Conservation (phyloP, 2,329 filamentous ascomycete species). For the Eutypa lata region DNA sequence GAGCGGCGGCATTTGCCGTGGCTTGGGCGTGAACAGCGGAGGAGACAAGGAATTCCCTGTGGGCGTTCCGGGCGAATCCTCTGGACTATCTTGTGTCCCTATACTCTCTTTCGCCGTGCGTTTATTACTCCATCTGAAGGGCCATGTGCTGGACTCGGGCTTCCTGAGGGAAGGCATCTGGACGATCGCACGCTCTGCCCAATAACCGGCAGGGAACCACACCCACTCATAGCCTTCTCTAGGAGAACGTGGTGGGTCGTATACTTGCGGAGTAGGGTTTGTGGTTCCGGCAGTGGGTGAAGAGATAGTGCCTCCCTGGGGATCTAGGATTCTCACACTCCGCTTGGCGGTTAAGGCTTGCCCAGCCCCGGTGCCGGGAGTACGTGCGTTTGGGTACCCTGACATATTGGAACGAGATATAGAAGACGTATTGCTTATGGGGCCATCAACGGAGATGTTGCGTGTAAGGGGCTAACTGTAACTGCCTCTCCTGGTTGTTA, state of each 20-base stretch:
- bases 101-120: conserved; percentile 28
- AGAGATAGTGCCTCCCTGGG: conserved; percentile 13
- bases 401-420: conserved; percentile 9
- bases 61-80: conserved; percentile 6
- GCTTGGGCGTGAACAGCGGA: background rate
- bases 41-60: background rate
- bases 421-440: conserved; percentile 20
- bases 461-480: conserved; percentile 19
- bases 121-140: conserved; percentile 39
- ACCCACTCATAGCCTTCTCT: conserved; percentile 58
- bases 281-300: conserved; percentile 6
- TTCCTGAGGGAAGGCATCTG: conserved; percentile 25
- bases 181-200: conserved; percentile 54
- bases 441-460: conserved; percentile 27
- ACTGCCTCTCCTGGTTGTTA: conserved; percentile 9
- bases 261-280: conserved; percentile 12
- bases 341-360: conserved; percentile 5
- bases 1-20: conserved; percentile 17
- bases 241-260: conserved; percentile 54
- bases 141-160: conserved; percentile 2
- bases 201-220: conserved; percentile 61
- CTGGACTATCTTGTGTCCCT: conserved; percentile 14
- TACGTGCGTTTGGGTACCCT: background rate
- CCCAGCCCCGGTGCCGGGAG: conserved; percentile 2
- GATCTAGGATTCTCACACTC: conserved; percentile 2